Evolutionary conservation across 768 basidiomycete genomes (phyloP), one percentile per base, ranked within the genome.

Genomic region (Tremella fuciformis): DNA sequence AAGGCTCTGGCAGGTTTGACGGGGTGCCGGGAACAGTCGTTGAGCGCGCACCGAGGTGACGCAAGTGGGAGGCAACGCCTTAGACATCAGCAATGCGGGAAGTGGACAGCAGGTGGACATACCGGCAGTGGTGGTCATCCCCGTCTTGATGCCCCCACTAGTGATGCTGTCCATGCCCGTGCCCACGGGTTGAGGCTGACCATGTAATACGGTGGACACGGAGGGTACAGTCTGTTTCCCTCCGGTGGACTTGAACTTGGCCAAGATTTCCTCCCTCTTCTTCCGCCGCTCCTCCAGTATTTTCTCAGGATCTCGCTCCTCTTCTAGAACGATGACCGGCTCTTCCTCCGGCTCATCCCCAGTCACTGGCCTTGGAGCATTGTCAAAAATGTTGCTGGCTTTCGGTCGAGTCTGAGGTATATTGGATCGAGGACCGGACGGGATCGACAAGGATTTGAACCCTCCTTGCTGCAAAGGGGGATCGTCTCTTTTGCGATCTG

Each of bases 211-310:
- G 0, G 50, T 42, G 13, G 64, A 53, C 13, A 57, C 54, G 0
- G 63, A 44, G 21, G 59, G 8, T 47, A 46, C 42, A 46, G 42
- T 15, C 6, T 4, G 3, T 4, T 46, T 46, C n/a, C 42, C 63
- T 2, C 71, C 74, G 44, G 65, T 67, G 11, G 74, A 73, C 38
- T 59, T 63, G 55, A 75, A 70, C 58, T 70, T 73, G 24, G 74
- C 75, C 69, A 76, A 68, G 34, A 76, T 67, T 60, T 75, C 75
- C 48, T 71, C 68, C 37, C 75, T 48, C 58, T 72, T 75, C 50
- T 63, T 54, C 47, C 74, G 21, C 34, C 75, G 40, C 55, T 76
- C 73, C 53, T 70, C 75, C 15, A 76, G 38, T 8, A 69, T 50
- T 41, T 75, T 58, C 38, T 73, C 75, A 0, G 67, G 66, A 55